Base-by-base conservation (phyloP, 139 green algal species). In the Raphidocelis subcapitata region DNA sequence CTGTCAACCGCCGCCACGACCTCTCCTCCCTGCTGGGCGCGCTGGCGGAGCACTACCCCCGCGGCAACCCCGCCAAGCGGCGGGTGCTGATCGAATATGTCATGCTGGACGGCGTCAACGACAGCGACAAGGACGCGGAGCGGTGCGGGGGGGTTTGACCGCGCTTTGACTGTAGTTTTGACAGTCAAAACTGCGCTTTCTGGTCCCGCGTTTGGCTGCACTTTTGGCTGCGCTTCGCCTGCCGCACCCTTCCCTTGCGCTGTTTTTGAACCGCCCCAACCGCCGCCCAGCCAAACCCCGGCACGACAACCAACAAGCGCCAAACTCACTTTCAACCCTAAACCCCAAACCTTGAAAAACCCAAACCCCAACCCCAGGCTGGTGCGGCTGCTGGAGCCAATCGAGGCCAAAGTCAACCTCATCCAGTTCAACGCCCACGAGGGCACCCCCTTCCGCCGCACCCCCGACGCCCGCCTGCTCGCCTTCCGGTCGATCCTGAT, bases 61-160 rank as follows among this genome's bases (percentile, higher is more conserved):
- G 28, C 31, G 72, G 52, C 52, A 60, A 57, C 21, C 18, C 36
- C 23, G 28, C 81, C 75, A 24, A 63, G 37, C 33, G 66, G 24
- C 47, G 71, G 44, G 87, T 97, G 67, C 79, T 98, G 26, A 86
- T 98, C n/a, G 93, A 96, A 81, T 96, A 98, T 83, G 86, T 91
- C 15, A 92, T 98, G 91, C 87, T 98, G 59, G 57, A 69, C 10
- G 84, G 86, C 5, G 78, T 98, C 32, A 98, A 98, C 72, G 93
- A 98, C 84, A 88, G 51, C 2, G 24, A 80, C 56, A 85, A 93
- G 37, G 89, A 98, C 66, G 94, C 94, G 59, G 23, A 62, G 41
- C 26, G 55, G 55, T 62, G 55, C 5, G 55, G 26, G 10, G 55
- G 26, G 55, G 21, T 14, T 21, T 24, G 49, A 12, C 41, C 12